Percentiles rank a stretch among this genome's conserved stretches.
These are phyloP conservation scores for Poteriospumella lacustris DNA, from an alignment of 108 stramenopile species.

Conservation along the genomic window DNA sequence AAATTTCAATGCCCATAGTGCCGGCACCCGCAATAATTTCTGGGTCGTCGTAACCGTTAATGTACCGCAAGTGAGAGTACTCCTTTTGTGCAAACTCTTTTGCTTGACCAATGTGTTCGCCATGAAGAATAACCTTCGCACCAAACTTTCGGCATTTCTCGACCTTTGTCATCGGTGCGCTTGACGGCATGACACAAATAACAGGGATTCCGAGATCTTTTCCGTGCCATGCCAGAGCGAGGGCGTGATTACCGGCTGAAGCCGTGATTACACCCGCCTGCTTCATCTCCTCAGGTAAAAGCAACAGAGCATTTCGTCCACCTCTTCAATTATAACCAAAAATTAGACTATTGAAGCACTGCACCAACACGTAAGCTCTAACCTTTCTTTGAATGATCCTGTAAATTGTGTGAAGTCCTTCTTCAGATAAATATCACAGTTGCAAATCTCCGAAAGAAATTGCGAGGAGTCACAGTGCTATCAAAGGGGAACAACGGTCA, in stretches of 20 bases:
- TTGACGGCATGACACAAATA: slow-evolving; percentile 93
- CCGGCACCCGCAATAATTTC: slow-evolving; percentile 91
- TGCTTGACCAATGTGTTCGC: slow-evolving; percentile 83
- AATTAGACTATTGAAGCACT: neutral
- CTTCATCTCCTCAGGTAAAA: slow-evolving; percentile 51
- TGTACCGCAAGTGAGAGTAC: slow-evolving; percentile 49
- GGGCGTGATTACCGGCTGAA: slow-evolving; percentile 62
- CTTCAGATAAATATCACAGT: slow-evolving; percentile 45
- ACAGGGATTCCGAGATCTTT: slow-evolving; percentile 80
- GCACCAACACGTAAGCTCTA: neutral
- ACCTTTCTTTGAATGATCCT: slow-evolving; percentile 87
- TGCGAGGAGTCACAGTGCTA: slow-evolving; percentile 30
- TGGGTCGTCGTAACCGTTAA: slow-evolving; percentile 97
- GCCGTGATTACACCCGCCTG: slow-evolving; percentile 81
- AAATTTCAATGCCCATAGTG: slow-evolving; percentile 91
- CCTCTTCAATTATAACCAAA: slow-evolving; percentile 51
- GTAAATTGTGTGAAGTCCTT: slow-evolving; percentile 61
- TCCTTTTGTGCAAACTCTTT: slow-evolving; percentile 68
- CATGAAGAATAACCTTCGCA: slow-evolving; percentile 79
- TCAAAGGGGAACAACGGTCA: slow-evolving; percentile 27
- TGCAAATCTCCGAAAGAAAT: slow-evolving; percentile 29
- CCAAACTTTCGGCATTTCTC: slow-evolving; percentile 90
- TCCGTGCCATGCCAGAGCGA: slow-evolving; percentile 89
- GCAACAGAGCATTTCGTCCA: slow-evolving; percentile 81
- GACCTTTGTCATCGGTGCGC: slow-evolving; percentile 43